Evolutionary conservation across 345 rosid species (phyloP).

Genomic region (Syzygium aqueum): DNA sequence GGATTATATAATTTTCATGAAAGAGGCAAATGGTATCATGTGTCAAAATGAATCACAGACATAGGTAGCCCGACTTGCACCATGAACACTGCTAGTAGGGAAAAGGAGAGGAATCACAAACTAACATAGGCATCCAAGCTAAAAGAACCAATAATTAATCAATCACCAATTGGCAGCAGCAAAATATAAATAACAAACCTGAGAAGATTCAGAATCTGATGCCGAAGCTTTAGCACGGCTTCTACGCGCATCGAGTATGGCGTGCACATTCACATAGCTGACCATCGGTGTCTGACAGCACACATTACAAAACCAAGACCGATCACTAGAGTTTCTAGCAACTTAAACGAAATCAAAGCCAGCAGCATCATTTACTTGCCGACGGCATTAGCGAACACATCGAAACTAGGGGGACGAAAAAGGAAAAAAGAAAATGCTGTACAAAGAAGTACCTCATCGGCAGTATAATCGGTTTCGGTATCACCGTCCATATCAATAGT

Average conservation of each 20-base stretch:
- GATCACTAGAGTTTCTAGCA: not conserved
- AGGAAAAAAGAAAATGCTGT: not conserved
- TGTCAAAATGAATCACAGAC: not conserved
- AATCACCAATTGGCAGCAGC: not conserved
- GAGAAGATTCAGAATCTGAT: conserved; percentile 44
- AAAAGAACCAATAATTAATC: not conserved
- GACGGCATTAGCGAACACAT: not conserved
- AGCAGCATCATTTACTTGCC: not conserved
- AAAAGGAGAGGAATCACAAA: not conserved
- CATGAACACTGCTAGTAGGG: not conserved
- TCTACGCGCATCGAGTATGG: conserved; percentile 65
- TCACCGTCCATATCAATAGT: conserved; percentile 80
- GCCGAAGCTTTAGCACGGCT: conserved; percentile 57
- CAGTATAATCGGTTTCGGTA: conserved; percentile 87
- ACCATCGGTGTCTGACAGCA: conserved; percentile 82
- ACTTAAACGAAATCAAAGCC: not conserved
- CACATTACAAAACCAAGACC: not conserved
- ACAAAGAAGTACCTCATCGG: conserved; percentile 55
- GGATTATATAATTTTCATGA: not conserved
- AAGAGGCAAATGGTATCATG: not conserved
- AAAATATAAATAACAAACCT: conserved; percentile 20
- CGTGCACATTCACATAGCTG: conserved; percentile 82
- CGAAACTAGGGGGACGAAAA: not conserved
- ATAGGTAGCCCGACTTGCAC: not conserved
- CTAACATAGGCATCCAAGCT: not conserved